Percentiles rank a stretch among this genome's conserved stretches.
These are phyloP conservation scores for Pichia thaimueangensis DNA, from an alignment of 805 yeast species.

Conservation along the genomic window DNA sequence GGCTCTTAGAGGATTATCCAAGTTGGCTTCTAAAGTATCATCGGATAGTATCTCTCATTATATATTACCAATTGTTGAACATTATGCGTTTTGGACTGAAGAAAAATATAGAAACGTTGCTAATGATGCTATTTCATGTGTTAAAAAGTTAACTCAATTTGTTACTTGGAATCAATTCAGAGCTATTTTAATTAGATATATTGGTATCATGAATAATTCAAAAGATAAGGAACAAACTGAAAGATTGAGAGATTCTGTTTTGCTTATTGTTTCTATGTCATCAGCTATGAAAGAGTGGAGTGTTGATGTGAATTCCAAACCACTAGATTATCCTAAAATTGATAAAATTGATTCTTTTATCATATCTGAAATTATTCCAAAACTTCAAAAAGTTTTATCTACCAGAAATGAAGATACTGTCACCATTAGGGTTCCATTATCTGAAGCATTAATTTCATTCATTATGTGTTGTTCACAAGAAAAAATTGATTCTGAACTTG, in stretches of 20 bases:
- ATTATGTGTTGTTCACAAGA: conserved; percentile 56
- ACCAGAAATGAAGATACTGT: conserved; percentile 75
- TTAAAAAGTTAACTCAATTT: conserved; percentile 50
- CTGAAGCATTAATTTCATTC: conserved; percentile 71
- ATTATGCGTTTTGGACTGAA: conserved; percentile 54
- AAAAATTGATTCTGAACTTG: conserved; percentile 52
- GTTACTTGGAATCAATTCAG: conserved; percentile 76
- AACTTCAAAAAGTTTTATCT: conserved; percentile 51
- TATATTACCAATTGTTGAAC: conserved; percentile 79
- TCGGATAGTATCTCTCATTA: conserved; percentile 67
- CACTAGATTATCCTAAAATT: conserved; percentile 31
- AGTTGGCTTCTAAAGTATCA: conserved; percentile 38
- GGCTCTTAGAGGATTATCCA: conserved; percentile 64
- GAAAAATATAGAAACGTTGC: conserved; percentile 57
- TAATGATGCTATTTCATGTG: conserved; percentile 57
- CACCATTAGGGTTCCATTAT: conserved; percentile 65
- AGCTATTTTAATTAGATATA: conserved; percentile 66
- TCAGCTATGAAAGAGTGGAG: conserved; percentile 31
- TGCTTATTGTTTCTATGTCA: conserved; percentile 52
- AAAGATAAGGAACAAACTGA: conserved; percentile 29
- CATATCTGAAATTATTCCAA: conserved; percentile 52
- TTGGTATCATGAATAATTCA: conserved; percentile 26
- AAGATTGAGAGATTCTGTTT: conserved; percentile 49
- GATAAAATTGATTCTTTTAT: conserved; percentile 42
- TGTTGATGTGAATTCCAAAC: conserved; percentile 12